A percentile compares a stretch with the other conserved stretches of the same genome.
Conservation (phyloP, 139 green algal genomes). For the Astrephomene gubernaculifera region DNA sequence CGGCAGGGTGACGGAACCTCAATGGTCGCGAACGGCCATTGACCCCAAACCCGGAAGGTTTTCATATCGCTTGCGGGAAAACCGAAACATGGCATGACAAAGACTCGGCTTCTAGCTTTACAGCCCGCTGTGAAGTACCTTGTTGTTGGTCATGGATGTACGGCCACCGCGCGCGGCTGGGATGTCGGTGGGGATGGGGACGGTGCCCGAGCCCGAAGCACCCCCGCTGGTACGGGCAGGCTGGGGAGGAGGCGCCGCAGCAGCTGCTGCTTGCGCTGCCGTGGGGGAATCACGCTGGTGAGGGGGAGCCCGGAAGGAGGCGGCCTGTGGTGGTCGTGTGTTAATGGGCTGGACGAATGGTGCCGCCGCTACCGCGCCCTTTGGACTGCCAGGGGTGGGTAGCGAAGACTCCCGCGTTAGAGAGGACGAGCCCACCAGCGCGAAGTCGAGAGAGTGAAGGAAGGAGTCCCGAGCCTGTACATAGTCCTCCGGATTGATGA, state of each 20-base stretch:
- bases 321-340: background rate
- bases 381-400: constrained; percentile 22
- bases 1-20: too few relatives aligned
- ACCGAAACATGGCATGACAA: too few relatives aligned
- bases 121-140: too few relatives aligned
- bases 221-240: background rate
- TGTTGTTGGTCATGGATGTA: too few relatives aligned
- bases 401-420: background rate
- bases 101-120: too few relatives aligned
- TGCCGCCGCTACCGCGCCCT: background rate
- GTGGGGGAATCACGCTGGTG: background rate
- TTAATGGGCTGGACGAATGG: constrained; percentile 14
- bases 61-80: too few relatives aligned
- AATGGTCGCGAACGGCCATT: too few relatives aligned
- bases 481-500: constrained; percentile 83
- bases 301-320: background rate
- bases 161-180: too few relatives aligned
- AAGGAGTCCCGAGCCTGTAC: constrained; percentile 75
- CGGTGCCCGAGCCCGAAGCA: background rate
- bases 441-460: constrained; percentile 74
- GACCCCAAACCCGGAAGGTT: too few relatives aligned
- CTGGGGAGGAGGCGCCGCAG: background rate
- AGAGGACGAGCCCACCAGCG: background rate
- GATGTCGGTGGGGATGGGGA: constrained; percentile 40
- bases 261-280: background rate